phyloP scores from a whole-genome alignment of 108 stramenopile species.

The Pinguiococcus pyrenoidosus region DNA sequence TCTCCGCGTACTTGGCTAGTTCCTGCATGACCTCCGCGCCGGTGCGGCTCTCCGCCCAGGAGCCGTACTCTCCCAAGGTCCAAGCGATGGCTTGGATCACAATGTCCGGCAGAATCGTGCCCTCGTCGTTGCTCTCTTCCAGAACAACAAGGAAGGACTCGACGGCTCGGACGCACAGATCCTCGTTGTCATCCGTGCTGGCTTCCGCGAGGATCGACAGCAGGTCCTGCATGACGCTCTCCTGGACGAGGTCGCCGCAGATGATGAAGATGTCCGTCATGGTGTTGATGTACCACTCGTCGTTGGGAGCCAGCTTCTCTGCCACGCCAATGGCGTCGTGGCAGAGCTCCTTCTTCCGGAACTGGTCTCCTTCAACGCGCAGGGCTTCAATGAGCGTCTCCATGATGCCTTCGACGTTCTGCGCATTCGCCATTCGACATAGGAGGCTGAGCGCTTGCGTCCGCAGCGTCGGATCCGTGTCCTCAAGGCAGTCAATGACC shows the following conservation, averaged over 20 bases:
- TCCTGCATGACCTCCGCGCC: constrained; percentile 54
- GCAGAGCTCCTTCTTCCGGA: too few species aligned
- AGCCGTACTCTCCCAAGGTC: constrained; percentile 95
- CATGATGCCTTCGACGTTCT: constrained; percentile 92
- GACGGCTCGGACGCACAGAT: constrained; percentile 71
- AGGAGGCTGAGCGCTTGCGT: constrained; percentile 88
- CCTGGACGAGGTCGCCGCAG: constrained; percentile 83
- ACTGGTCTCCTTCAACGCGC: too few species aligned
- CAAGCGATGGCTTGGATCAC: constrained; percentile 88
- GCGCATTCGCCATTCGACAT: constrained; percentile 93
- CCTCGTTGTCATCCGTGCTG: constrained; percentile 58
- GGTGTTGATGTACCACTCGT: too few species aligned
- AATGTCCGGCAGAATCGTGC: constrained; percentile 57
- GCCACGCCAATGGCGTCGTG: too few species aligned
- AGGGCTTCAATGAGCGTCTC: constrained; percentile 76
- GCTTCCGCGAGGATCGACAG: constrained; percentile 86
- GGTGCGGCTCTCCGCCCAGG: constrained; percentile 49
- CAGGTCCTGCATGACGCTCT: constrained; percentile 89
- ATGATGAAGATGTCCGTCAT: constrained; percentile 78
- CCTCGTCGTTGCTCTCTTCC: too few species aligned
- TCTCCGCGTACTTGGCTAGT: constrained; percentile 16
- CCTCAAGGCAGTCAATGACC: constrained; percentile 97
- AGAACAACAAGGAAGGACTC: constrained; percentile 61
- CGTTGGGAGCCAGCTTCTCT: too few species aligned
- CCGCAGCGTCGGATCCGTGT: constrained; percentile 92